A percentile compares a stretch with the other conserved stretches of the same genome.
phyloP scores from a whole-genome alignment of 2,329 filamentous ascomycete species.

The Colletotrichum higginsianum region DNA sequence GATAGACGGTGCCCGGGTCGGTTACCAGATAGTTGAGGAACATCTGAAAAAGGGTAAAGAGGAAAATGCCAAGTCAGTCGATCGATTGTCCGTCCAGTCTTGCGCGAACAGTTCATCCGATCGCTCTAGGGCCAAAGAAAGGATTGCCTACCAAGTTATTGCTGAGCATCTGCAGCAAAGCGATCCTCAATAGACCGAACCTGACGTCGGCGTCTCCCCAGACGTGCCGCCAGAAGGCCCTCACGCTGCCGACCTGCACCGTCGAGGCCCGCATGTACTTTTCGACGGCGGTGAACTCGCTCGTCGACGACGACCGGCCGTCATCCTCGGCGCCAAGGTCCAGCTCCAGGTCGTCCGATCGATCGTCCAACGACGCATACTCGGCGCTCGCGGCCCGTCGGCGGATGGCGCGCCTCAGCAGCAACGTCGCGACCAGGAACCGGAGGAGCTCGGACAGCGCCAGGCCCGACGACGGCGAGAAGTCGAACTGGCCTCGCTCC shows the following conservation, averaged over 20 bases:
- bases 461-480: slow-evolving; percentile 50
- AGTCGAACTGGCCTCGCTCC: slow-evolving; percentile 46
- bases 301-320: neutral
- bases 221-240: slow-evolving; percentile 40
- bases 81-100: neutral
- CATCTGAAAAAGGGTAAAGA: slow-evolving; percentile 41
- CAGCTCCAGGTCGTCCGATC: slow-evolving; percentile 34
- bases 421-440: slow-evolving; percentile 47
- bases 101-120: neutral
- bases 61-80: neutral
- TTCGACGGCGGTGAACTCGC: slow-evolving; percentile 6
- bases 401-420: slow-evolving; percentile 47
- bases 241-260: neutral
- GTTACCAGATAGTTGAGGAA: slow-evolving; percentile 50
- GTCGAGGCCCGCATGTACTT: neutral
- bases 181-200: slow-evolving; percentile 49
- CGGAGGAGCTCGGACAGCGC: slow-evolving; percentile 50
- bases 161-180: slow-evolving; percentile 51
- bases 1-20: slow-evolving; percentile 50
- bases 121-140: no score
- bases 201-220: slow-evolving; percentile 46
- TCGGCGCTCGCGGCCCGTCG: slow-evolving; percentile 28
- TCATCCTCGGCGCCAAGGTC: slow-evolving; percentile 24
- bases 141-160: slow-evolving; percentile 49
- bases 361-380: slow-evolving; percentile 29